Evolutionary conservation across 73 alveolate genomes (phyloP).

Genomic region (Paraurostyla sp.): DNA sequence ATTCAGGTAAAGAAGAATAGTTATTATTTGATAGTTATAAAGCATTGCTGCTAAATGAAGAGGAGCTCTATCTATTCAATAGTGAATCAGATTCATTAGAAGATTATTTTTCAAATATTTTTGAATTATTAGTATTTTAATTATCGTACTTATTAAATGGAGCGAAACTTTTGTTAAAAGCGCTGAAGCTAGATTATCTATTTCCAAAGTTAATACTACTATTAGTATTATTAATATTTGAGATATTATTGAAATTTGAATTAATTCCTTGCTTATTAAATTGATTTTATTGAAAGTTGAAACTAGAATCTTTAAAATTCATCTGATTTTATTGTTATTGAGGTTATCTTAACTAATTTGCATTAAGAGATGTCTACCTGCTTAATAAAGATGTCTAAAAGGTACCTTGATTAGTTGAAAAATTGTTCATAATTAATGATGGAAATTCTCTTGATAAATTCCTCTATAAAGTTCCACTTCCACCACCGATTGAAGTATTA

Average conservation of each 20-base stretch:
- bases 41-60: too few species aligned
- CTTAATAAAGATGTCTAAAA: background rate
- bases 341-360: too few species aligned
- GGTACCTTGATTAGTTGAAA: too few species aligned
- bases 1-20: background rate
- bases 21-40: background rate
- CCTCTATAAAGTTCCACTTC: background rate
- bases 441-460: background rate
- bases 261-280: background rate
- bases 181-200: background rate
- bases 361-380: slow-evolving; percentile 15
- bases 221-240: background rate
- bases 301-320: too few species aligned
- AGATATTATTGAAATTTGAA: background rate
- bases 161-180: background rate
- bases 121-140: background rate
- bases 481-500: background rate
- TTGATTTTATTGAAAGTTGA: too few species aligned
- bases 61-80: too few species aligned
- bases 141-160: background rate
- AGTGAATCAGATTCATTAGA: too few species aligned
- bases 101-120: background rate
- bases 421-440: background rate
- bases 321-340: too few species aligned
- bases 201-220: background rate